These are phyloP conservation scores for Luzula sylvatica DNA, from an alignment of 176 grass and related monocot genomes.

Conservation along the genomic window DNA sequence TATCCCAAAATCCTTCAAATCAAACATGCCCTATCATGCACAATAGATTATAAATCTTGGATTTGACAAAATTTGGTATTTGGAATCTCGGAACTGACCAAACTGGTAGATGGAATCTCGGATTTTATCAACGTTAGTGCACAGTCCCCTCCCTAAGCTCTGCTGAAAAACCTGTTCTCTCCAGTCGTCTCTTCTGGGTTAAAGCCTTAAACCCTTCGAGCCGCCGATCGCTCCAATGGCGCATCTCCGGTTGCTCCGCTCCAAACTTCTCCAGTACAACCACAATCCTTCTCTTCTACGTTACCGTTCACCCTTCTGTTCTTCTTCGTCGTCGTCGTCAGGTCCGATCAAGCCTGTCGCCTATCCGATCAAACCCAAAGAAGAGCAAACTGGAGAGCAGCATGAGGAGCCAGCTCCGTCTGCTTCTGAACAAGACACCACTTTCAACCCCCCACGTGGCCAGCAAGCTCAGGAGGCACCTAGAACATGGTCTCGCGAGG, in stretches of 20 bases:
- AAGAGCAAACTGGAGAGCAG: slow-evolving; percentile 13
- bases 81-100: too few species aligned
- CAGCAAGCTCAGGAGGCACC: background rate
- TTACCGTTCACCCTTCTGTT: slow-evolving; percentile 25
- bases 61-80: too few species aligned
- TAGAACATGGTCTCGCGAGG: slow-evolving; percentile 45
- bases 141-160: too few species aligned
- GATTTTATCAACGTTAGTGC: too few species aligned
- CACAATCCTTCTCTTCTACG: slow-evolving; percentile 19
- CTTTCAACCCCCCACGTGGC: background rate
- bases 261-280: slow-evolving; percentile 16
- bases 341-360: slow-evolving; percentile 56
- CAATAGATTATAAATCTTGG: too few species aligned
- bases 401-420: background rate
- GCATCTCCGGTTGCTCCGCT: slow-evolving; percentile 50
- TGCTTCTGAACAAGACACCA: background rate
- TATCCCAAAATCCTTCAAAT: too few species aligned
- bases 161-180: too few species aligned
- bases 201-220: slow-evolving; percentile 34
- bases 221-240: slow-evolving; percentile 45
- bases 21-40: too few species aligned
- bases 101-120: too few species aligned
- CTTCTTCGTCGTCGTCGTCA: slow-evolving; percentile 25
- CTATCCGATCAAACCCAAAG: slow-evolving; percentile 48
- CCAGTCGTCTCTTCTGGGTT: too few species aligned